Base-by-base conservation (phyloP, 2,329 filamentous ascomycete species). In the Colletotrichum tamarilloi region DNA sequence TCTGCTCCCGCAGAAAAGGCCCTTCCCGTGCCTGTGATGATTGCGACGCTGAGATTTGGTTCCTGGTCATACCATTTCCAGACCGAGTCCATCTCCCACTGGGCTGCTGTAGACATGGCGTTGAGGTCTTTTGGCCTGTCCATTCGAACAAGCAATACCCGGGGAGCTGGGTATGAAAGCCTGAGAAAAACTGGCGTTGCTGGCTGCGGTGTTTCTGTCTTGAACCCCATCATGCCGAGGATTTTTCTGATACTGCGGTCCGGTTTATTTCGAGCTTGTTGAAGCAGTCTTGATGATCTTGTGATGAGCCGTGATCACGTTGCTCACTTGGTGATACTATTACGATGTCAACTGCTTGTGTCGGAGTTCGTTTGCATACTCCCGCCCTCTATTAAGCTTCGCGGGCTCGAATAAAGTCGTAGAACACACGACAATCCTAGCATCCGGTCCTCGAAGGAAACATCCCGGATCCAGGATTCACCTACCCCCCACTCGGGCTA, bases 1-100 rank as follows among this genome's bases (percentile, higher is more conserved):
- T 90, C 88, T 53, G 88, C 87, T 0, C 88, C 88, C 0, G 87
- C 87, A 66, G 86, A 90, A 78, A 90, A 90, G 0, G 88, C 85
- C 75, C 84, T 83, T 35, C 88, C 88, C 1, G 82, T 84, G 46
- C 88, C 88, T 0, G 88, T 90, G 49, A 88, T 79, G 46, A 88
- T 82, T 46, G 84, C 85, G 16, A 87, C 85, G 4, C 83, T 83
- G 14, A 88, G 81, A 12, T 80, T 82, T 0, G 86, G 85, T 76
- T 88, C 86, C 7, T 79, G 78, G 76, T 90, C 88, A 76, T 88
- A 89, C 87, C 87, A 89, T 53, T 84, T 83, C 85, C 87, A 92
- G 6, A 89, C 78, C 3, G 77, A 74, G 69, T 85, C 80, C 62
- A 88, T 84, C 59, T 86, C 81, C 57, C 78, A 80, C 38, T 84